Evolutionary conservation across 495 filamentous ascomycete species (phyloP).

Genomic region (Oleoguttula mirabilis): DNA sequence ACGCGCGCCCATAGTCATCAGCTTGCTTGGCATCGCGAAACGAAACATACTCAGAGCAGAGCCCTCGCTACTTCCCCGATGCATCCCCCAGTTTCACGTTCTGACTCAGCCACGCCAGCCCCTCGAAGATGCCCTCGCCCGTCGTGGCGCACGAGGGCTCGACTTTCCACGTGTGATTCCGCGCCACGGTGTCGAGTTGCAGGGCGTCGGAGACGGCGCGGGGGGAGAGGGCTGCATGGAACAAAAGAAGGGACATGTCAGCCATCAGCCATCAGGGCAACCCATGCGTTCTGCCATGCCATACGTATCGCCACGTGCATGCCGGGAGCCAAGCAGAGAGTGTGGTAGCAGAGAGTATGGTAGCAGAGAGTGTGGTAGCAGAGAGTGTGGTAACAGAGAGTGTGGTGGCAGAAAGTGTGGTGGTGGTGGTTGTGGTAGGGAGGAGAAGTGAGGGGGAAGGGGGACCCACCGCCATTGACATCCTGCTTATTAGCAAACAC

Average conservation of each 20-base stretch:
- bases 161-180: constrained; percentile 91
- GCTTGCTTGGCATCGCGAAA: not conserved
- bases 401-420: too few relatives aligned
- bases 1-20: too few relatives aligned
- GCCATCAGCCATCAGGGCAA: not conserved
- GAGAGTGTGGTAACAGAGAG: too few relatives aligned
- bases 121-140: constrained; percentile 88
- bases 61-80: too few relatives aligned
- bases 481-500: constrained; percentile 99
- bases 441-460: too few relatives aligned
- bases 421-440: too few relatives aligned
- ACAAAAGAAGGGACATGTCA: not conserved
- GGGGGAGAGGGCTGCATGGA: constrained; percentile 40
- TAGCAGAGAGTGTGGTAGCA: too few relatives aligned
- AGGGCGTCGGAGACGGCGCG: constrained; percentile 77
- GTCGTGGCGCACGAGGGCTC: constrained; percentile 90
- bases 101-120: constrained; percentile 39
- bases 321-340: too few relatives aligned
- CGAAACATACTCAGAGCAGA: constrained; percentile 6
- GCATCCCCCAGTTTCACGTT: constrained; percentile 22
- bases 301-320: too few relatives aligned
- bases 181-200: constrained; percentile 64
- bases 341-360: too few relatives aligned
- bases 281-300: not conserved
- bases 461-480: constrained; percentile 59